Percentiles rank a stretch among this genome's conserved stretches.
phyloP scores from a whole-genome alignment of 768 basidiomycete species.

The Pleurotus djamor region DNA sequence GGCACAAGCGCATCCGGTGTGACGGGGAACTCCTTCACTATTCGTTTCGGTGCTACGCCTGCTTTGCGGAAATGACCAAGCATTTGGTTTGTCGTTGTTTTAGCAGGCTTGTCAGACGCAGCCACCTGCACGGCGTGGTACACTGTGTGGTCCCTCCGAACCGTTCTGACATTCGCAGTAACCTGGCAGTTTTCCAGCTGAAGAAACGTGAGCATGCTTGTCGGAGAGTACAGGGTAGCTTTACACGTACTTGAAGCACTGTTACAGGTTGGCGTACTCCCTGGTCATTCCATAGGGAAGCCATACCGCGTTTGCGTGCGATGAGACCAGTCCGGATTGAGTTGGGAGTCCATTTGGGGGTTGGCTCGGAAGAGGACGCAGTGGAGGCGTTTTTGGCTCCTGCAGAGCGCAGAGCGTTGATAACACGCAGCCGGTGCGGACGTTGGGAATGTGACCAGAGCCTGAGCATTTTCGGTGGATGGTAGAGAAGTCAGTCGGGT shows the following conservation, averaged over 20 bases:
- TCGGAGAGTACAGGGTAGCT: not conserved
- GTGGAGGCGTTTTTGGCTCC: conserved; percentile 25
- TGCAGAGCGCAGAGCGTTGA: conserved; percentile 39
- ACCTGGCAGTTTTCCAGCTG: conserved; percentile 91
- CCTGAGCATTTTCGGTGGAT: conserved; percentile 1
- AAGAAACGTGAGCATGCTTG: conserved; percentile 3
- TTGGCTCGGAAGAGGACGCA: conserved; percentile 16
- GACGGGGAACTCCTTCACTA: conserved; percentile 87
- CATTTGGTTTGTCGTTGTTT: conserved; percentile 77
- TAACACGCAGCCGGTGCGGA: not conserved
- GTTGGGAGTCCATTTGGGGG: conserved; percentile 76
- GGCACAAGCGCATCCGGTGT: conserved; percentile 88
- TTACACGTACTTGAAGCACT: conserved; percentile 76
- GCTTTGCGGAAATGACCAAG: conserved; percentile 88
- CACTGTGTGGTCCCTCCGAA: conserved; percentile 62
- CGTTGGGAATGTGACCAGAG: conserved; percentile 3
- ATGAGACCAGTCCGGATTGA: conserved; percentile 91
- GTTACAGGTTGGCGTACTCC: conserved; percentile 90
- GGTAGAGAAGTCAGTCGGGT: not conserved
- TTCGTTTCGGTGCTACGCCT: conserved; percentile 76
- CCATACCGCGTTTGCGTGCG: conserved; percentile 96
- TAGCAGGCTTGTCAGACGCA: conserved; percentile 69
- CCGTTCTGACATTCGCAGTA: conserved; percentile 70
- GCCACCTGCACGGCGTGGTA: conserved; percentile 96
- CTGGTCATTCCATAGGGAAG: conserved; percentile 86